phyloP scores from a whole-genome alignment of 1,284 basidiomycete genomes.

The Coniferiporia sulphurascens region DNA sequence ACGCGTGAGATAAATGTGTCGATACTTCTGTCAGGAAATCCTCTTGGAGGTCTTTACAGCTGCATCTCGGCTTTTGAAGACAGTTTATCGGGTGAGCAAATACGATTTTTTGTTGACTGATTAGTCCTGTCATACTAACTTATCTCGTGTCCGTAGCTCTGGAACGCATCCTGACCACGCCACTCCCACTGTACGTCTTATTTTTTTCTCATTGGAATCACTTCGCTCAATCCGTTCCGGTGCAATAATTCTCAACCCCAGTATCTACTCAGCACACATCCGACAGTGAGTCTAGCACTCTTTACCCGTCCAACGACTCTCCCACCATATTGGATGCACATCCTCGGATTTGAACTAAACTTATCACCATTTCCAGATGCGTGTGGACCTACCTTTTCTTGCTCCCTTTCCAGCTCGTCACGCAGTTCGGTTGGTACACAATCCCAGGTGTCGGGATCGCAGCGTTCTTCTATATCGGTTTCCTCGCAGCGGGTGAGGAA shows the following conservation, averaged over 20 bases:
- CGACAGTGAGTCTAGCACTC: slow-evolving; percentile 30
- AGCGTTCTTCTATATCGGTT: slow-evolving; percentile 62
- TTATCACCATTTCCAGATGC: slow-evolving; percentile 35
- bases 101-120: neutral
- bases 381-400: slow-evolving; percentile 68
- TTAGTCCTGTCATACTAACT: too few species aligned
- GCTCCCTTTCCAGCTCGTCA: slow-evolving; percentile 61
- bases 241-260: too few species aligned
- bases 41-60: slow-evolving; percentile 46
- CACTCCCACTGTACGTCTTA: slow-evolving; percentile 54
- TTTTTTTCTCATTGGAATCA: too few species aligned
- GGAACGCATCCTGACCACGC: slow-evolving; percentile 58
- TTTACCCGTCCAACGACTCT: slow-evolving; percentile 1
- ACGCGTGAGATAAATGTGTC: slow-evolving; percentile 2
- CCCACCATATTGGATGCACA: too few species aligned
- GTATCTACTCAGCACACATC: slow-evolving; percentile 59
- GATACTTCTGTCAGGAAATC: slow-evolving; percentile 36
- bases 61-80: slow-evolving; percentile 50
- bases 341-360: too few species aligned
- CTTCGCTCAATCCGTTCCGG: too few species aligned
- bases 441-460: slow-evolving; percentile 57
- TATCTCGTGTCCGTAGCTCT: slow-evolving; percentile 40
- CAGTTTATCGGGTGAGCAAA: slow-evolving; percentile 41
- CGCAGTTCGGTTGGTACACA: slow-evolving; percentile 52
- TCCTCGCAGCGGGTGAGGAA: slow-evolving; percentile 60